These are phyloP conservation scores for Flammula alnicola DNA, from an alignment of 1,284 basidiomycete species.

Conservation along the genomic window DNA sequence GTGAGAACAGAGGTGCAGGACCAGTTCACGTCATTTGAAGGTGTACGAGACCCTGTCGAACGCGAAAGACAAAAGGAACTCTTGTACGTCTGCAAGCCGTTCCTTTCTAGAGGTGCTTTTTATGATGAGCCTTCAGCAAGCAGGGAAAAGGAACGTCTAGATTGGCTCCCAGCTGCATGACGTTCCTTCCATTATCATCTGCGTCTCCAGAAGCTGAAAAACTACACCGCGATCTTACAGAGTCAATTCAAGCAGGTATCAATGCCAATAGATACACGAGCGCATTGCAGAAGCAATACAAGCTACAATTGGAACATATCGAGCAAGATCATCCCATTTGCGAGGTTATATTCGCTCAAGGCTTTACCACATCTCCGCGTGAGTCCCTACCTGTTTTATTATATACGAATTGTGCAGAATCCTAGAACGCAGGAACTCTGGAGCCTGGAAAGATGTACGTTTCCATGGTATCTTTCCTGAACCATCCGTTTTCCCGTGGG, in stretches of 20 bases:
- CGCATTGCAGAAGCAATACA: conserved; percentile 8
- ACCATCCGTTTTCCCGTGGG: conserved; percentile 14
- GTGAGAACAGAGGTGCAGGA: conserved; percentile 10
- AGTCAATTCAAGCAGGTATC: neutral
- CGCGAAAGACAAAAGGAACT: conserved; percentile 6
- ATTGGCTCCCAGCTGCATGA: conserved; percentile 8
- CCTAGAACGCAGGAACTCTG: neutral
- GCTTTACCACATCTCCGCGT: conserved; percentile 6
- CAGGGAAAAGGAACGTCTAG: conserved; percentile 10
- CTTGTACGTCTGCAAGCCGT: conserved; percentile 9
- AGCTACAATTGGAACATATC: conserved; percentile 8
- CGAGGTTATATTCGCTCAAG: conserved; percentile 9
- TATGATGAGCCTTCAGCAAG: neutral
- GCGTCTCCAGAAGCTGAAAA: conserved; percentile 1
- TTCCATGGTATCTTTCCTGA: conserved; percentile 3
- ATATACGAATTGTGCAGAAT: neutral
- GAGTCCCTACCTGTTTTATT: neutral
- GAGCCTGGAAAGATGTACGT: conserved; percentile 11
- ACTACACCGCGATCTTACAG: conserved; percentile 2
- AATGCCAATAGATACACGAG: conserved; percentile 2
- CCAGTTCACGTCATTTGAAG: conserved; percentile 7
- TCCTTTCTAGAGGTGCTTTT: neutral
- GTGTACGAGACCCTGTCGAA: conserved; percentile 2
- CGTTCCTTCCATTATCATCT: conserved; percentile 2
- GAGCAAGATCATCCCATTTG: neutral